Percentiles rank a stretch among this genome's conserved stretches.
These are phyloP conservation scores for Penicillium hesseltinei DNA, from an alignment of 2,329 filamentous ascomycete species.

Conservation along the genomic window DNA sequence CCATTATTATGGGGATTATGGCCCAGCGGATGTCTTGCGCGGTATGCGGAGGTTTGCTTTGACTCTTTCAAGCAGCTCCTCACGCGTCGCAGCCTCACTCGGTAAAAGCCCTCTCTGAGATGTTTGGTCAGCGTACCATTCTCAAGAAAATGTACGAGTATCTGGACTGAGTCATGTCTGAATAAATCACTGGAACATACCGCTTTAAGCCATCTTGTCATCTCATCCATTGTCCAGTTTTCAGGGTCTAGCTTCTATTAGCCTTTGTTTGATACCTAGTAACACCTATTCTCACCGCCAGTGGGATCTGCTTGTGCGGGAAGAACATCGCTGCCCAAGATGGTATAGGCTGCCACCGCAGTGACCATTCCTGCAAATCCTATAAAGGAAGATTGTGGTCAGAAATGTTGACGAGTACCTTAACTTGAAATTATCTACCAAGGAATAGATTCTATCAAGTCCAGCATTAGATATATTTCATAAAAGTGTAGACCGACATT, in stretches of 20 bases:
- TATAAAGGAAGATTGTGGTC: constrained; percentile 36
- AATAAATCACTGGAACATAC: constrained; percentile 54
- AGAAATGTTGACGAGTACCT: constrained; percentile 9
- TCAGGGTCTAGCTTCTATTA: constrained; percentile 53
- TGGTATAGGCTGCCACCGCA: constrained; percentile 76
- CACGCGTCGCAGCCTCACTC: constrained; percentile 56
- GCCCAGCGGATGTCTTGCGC: constrained; percentile 20
- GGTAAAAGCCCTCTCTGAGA: constrained; percentile 63
- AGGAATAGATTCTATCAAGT: constrained; percentile 63
- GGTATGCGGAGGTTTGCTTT: constrained; percentile 63
- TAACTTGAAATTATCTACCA: constrained; percentile 48
- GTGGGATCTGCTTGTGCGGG: constrained; percentile 72
- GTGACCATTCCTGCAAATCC: constrained; percentile 80
- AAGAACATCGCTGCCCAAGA: constrained; percentile 84
- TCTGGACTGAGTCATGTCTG: not conserved
- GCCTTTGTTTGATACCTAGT: constrained; percentile 1
- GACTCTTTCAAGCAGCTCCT: constrained; percentile 66
- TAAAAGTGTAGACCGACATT: not conserved
- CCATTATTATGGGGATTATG: constrained; percentile 7
- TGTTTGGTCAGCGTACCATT: constrained; percentile 3
- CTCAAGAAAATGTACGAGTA: not conserved
- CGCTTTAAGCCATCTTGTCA: constrained; percentile 74
- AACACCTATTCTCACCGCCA: constrained; percentile 54
- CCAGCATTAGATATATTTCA: constrained; percentile 19
- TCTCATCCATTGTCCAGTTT: constrained; percentile 75